Base-by-base conservation (phyloP, 2,329 filamentous ascomycete species). In the Phoma sp. region DNA sequence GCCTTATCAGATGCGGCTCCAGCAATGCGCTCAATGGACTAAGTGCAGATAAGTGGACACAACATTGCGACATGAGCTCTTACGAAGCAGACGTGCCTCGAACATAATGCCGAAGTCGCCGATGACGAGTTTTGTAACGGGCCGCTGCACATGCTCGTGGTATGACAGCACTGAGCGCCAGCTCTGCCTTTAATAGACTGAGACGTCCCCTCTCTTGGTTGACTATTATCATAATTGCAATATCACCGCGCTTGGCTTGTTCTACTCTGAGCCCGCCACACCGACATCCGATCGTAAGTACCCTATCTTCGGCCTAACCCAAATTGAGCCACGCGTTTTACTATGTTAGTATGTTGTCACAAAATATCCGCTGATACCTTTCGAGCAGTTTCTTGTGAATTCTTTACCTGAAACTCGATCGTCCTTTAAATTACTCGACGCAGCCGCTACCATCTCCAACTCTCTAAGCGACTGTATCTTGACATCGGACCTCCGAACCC, bases 301-400 rank as follows among this genome's bases (percentile, higher is more conserved):
- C 33, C 41, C 53, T 52, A 55, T 37, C 47, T 52, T 29, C 39
- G 48, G 45, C 47, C 65, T 70, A 69, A 61, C 41, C 62, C 65
- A 35, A 48, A 57, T 50, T 36, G 42, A 60, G 62, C 47, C 39
- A 48, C 58, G 59, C 56, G 56, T 64, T 62, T 64, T 55, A 62
- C 62, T 57, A 59, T 68, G 52, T 64, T 55, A 62, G 61, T 57
- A 59, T 68, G 52, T 38, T 62, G 60, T 67, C 55, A 60, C 62
- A 67, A 66, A 64, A 60, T 62, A 63, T 68, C 64, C 68, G 64
- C 65, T 71, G 61, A 68, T 66, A 59, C 4, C 40, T n/a, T 30
- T 47, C 40, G 47, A 53, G 27, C 51, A 54, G 39, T 53, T 52
- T 50, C 44, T 60, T 50, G 36, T 45, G 13, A 4, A 11, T 33